A percentile compares a stretch with the other conserved stretches of the same genome.
phyloP scores from a whole-genome alignment of 176 grass and related monocot species.

The Rhipidocladum racemiflorum region DNA sequence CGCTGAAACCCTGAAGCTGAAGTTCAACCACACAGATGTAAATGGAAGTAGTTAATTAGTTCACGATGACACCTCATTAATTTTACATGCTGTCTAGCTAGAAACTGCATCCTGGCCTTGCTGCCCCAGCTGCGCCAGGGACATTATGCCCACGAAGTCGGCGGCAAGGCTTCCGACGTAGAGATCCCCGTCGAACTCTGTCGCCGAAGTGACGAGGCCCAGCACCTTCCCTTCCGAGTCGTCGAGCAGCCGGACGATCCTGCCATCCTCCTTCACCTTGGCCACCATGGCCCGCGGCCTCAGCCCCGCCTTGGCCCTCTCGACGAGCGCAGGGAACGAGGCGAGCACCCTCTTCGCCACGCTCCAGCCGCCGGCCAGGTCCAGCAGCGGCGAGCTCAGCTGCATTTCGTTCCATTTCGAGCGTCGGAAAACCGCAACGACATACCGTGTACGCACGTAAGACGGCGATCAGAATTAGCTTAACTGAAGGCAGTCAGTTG shows the following conservation, averaged over 20 bases:
- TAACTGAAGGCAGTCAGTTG: neutral
- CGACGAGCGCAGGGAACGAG: constrained; percentile 21
- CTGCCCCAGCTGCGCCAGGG: neutral
- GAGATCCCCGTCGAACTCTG: constrained; percentile 44
- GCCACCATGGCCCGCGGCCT: constrained; percentile 21
- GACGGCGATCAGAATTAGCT: neutral
- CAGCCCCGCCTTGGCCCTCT: neutral
- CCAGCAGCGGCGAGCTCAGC: constrained; percentile 5
- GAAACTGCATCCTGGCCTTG: neutral
- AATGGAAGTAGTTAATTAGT: too few relatives aligned
- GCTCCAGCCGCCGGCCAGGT: constrained; percentile 7
- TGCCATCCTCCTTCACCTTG: constrained; percentile 34
- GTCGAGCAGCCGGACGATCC: constrained; percentile 30
- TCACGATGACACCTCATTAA: too few relatives aligned
- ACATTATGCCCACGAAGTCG: constrained; percentile 40
- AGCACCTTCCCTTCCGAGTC: constrained; percentile 33
- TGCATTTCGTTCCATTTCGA: constrained; percentile 12
- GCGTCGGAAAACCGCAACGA: too few relatives aligned
- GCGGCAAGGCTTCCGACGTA: constrained; percentile 20
- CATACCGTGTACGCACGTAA: too few relatives aligned
- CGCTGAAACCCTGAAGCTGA: too few relatives aligned
- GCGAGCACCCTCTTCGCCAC: constrained; percentile 23
- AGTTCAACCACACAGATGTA: too few relatives aligned
- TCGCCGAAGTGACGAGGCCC: constrained; percentile 32
- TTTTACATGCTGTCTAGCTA: too few relatives aligned